Conservation (phyloP, 1,284 basidiomycete genomes). For the Irpex lacteus region DNA sequence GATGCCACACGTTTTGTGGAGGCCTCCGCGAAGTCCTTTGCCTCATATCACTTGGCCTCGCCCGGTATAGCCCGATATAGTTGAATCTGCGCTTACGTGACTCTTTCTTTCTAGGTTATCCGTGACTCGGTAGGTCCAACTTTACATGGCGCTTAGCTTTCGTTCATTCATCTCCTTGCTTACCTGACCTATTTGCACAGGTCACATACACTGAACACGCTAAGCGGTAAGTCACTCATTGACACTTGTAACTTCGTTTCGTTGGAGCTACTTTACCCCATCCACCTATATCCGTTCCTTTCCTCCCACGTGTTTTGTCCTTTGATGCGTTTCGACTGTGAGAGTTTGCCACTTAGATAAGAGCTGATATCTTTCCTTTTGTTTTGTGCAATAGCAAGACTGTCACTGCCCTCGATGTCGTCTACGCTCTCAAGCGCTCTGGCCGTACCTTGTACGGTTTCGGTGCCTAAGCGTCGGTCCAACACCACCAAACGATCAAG, state of each 20-base stretch:
- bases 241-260: no score
- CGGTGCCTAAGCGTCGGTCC: constrained; percentile 44
- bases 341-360: neutral
- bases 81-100: no score
- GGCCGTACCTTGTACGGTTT: constrained; percentile 82
- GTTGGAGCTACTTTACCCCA: neutral
- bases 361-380: neutral
- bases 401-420: constrained; percentile 79
- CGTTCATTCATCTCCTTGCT: no score
- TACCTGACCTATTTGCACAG: constrained; percentile 1
- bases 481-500: neutral
- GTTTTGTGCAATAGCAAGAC: constrained; percentile 55
- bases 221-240: constrained; percentile 51
- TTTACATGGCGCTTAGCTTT: neutral
- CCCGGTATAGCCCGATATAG: no score
- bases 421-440: constrained; percentile 83
- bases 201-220: constrained; percentile 91
- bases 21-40: no score
- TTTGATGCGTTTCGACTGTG: neutral
- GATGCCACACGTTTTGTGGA: no score
- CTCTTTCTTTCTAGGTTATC: neutral
- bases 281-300: neutral
- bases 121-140: neutral
- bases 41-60: no score
- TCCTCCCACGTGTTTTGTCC: neutral